These are phyloP conservation scores for Teunomyces panamensis DNA, from an alignment of 805 yeast genomes.

Conservation along the genomic window DNA sequence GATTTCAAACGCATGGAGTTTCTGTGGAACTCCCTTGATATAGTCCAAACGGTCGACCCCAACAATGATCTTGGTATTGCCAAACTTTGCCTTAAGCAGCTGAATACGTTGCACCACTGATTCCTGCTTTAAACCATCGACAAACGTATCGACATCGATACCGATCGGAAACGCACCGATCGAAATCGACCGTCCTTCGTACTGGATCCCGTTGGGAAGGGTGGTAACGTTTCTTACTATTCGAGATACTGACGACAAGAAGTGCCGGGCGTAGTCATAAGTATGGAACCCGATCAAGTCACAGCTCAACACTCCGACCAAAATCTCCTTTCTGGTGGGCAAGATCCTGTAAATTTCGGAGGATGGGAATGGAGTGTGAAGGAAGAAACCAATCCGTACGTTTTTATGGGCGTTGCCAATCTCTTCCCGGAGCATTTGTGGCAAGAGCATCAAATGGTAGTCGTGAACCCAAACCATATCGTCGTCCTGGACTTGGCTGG, in stretches of 20 bases:
- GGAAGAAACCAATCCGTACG: constrained; percentile 84
- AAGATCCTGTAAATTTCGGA: constrained; percentile 92
- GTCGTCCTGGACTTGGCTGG: constrained; percentile 66
- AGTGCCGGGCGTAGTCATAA: constrained; percentile 97
- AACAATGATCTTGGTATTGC: constrained; percentile 82
- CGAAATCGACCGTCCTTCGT: constrained; percentile 67
- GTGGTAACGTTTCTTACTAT: constrained; percentile 74
- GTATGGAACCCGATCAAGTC: constrained; percentile 97
- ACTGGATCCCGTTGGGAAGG: constrained; percentile 86
- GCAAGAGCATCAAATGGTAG: constrained; percentile 93
- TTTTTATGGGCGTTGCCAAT: constrained; percentile 48
- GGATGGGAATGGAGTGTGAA: constrained; percentile 98
- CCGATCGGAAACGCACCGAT: constrained; percentile 99
- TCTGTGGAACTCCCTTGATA: constrained; percentile 97
- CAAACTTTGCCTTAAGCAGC: constrained; percentile 59
- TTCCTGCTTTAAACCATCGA: constrained; percentile 67
- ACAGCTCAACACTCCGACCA: constrained; percentile 89
- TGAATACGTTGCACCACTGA: constrained; percentile 64
- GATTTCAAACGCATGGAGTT: constrained; percentile 92
- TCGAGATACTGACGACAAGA: constrained; percentile 82
- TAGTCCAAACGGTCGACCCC: constrained; percentile 97
- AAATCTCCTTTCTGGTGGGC: constrained; percentile 91
- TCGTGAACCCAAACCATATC: constrained; percentile 98
- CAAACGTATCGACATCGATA: constrained; percentile 89
- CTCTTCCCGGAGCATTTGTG: constrained; percentile 74